phyloP scores from a whole-genome alignment of 2,329 filamentous ascomycete species.

The Nothophoma quercina region DNA sequence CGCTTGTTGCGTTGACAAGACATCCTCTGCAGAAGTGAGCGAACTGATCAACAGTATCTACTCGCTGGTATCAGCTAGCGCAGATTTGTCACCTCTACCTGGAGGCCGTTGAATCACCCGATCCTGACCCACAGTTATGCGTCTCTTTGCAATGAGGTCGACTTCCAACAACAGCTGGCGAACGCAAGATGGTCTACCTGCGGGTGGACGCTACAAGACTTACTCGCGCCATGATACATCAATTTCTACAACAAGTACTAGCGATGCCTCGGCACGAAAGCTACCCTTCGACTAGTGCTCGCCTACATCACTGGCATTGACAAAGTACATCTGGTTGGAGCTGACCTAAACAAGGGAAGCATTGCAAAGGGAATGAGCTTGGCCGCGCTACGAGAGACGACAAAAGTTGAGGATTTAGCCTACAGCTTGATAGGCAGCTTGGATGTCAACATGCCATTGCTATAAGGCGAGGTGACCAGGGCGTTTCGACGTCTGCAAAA shows the following conservation, averaged over 20 bases:
- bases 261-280: not conserved
- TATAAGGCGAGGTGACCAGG: constrained; percentile 25
- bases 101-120: not conserved
- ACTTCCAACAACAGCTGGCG: not conserved
- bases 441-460: constrained; percentile 24
- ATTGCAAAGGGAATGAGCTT: constrained; percentile 24
- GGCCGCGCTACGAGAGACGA: constrained; percentile 28
- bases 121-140: too few relatives aligned
- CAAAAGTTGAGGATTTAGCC: constrained; percentile 27
- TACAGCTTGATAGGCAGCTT: constrained; percentile 37
- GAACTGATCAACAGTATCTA: constrained; percentile 9
- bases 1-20: constrained; percentile 21
- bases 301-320: constrained; percentile 2
- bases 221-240: not conserved
- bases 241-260: not conserved
- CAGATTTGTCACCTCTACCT: constrained; percentile 17
- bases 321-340: not conserved
- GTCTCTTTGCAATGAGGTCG: too few relatives aligned
- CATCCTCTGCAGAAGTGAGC: not conserved
- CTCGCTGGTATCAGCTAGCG: constrained; percentile 13
- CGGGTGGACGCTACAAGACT: constrained; percentile 3
- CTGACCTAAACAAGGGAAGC: not conserved
- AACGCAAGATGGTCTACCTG: constrained; percentile 4
- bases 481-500: constrained; percentile 22
- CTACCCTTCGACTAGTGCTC: not conserved